A percentile compares a stretch with the other conserved stretches of the same genome.
These are phyloP conservation scores for Venturia aucupariae DNA, from an alignment of 2,329 filamentous ascomycete genomes.

Conservation along the genomic window DNA sequence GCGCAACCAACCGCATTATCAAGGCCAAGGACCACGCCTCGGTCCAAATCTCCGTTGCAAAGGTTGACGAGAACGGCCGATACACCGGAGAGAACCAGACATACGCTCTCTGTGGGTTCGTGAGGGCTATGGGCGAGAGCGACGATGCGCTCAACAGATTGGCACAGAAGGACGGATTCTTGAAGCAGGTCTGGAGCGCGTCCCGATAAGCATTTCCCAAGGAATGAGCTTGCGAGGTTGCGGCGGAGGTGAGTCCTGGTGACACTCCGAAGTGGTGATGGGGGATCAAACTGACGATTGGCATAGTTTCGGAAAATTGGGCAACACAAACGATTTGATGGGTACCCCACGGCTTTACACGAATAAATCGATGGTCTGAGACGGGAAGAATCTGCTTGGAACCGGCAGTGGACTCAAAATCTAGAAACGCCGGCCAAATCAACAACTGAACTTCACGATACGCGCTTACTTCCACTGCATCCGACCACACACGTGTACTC, in stretches of 20 bases:
- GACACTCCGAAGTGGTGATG: not conserved
- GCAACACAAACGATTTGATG: not conserved
- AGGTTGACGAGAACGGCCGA: slow-evolving; percentile 98
- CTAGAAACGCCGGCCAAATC: not conserved
- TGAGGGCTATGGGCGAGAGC: slow-evolving; percentile 94
- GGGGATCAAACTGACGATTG: slow-evolving; percentile 3
- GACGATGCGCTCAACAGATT: slow-evolving; percentile 95
- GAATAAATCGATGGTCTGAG: not conserved
- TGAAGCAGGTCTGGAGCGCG: slow-evolving; percentile 95
- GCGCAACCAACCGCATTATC: slow-evolving; percentile 98
- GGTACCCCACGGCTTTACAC: not conserved
- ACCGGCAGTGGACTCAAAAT: not conserved
- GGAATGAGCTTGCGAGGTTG: not conserved
- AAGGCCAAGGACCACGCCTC: slow-evolving; percentile 99
- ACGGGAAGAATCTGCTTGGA: not conserved
- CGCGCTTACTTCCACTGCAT: not conserved
- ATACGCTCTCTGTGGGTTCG: slow-evolving; percentile 95
- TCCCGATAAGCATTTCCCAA: slow-evolving; percentile 36
- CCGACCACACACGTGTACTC: not conserved
- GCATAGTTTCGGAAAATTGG: slow-evolving; percentile 2
- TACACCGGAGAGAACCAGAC: slow-evolving; percentile 95
- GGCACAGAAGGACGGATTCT: slow-evolving; percentile 87
- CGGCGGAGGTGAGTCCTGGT: slow-evolving; percentile 4
- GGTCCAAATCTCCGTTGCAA: slow-evolving; percentile 93
- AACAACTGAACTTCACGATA: not conserved